Conservation (phyloP, 352 stramenopile genomes). For the Phytophthora fragariaefolia region DNA sequence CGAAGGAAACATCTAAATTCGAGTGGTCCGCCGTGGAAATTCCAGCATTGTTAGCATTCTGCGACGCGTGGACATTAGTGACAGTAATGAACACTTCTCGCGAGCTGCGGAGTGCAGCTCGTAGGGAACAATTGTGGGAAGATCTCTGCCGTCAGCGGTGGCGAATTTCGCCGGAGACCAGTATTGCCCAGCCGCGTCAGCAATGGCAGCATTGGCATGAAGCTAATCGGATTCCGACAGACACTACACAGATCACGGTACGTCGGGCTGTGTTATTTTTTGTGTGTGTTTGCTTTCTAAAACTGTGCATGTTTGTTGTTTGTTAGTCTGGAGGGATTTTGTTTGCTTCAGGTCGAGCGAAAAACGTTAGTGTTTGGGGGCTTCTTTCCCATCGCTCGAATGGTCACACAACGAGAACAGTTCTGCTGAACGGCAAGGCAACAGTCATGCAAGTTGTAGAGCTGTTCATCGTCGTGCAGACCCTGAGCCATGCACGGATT, state of each 20-base stretch:
- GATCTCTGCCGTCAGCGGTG: constrained; percentile 44
- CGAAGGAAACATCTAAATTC: constrained; percentile 24
- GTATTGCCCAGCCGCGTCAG: constrained; percentile 9
- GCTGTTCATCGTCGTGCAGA: constrained; percentile 65
- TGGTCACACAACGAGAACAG: constrained; percentile 58
- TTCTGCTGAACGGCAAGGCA: constrained; percentile 50
- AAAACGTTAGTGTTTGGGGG: constrained; percentile 45
- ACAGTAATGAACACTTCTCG: constrained; percentile 42
- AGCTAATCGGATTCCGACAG: constrained; percentile 43
- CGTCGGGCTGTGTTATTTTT: constrained; percentile 1
- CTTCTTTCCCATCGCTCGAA: constrained; percentile 61
- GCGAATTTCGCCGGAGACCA: constrained; percentile 21
- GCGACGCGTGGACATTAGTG: constrained; percentile 59
- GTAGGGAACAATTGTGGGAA: constrained; percentile 42
- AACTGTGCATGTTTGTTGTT: neutral
- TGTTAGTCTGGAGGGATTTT: constrained; percentile 27
- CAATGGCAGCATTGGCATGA: constrained; percentile 51
- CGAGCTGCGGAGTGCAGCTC: constrained; percentile 31
- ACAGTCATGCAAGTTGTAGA: constrained; percentile 65
- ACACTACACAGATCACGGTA: constrained; percentile 43
- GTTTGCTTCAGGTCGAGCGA: constrained; percentile 44
- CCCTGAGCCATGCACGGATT: constrained; percentile 34
- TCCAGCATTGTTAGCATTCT: constrained; percentile 50
- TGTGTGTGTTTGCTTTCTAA: constrained; percentile 9
- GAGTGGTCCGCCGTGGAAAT: constrained; percentile 51